phyloP scores from a whole-genome alignment of 2,329 filamentous ascomycete species.

The Graphiopsis chlorocephala region DNA sequence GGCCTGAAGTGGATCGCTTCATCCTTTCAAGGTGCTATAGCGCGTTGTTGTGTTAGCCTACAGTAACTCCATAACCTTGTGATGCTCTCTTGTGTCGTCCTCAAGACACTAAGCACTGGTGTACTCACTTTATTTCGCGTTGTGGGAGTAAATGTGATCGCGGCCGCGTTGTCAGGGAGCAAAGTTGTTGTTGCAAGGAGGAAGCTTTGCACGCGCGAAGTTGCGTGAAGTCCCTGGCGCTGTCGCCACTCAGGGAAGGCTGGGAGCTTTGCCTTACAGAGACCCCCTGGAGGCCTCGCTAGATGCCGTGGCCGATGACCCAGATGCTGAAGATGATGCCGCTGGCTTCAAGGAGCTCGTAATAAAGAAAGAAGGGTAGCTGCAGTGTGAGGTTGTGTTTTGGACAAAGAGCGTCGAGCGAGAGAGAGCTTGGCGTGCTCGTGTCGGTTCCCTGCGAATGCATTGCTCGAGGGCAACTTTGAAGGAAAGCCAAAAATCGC shows the following conservation, averaged over 20 bases:
- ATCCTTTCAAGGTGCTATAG: constrained; percentile 71
- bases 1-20: constrained; percentile 74
- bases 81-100: neutral
- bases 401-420: neutral
- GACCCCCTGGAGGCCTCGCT: neutral
- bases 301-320: neutral
- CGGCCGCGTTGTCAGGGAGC: neutral
- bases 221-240: neutral
- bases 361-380: neutral
- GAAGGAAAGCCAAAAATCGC: neutral
- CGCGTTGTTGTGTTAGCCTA: neutral
- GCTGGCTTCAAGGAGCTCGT: neutral
- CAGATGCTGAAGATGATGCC: neutral
- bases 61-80: neutral
- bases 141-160: neutral
- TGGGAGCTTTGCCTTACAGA: neutral
- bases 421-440: neutral
- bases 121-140: neutral
- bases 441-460: neutral
- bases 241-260: neutral
- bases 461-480: neutral
- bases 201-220: neutral
- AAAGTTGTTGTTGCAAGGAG: neutral
- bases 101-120: neutral
- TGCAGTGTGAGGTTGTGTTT: neutral